These are phyloP conservation scores for Escallonia rubra DNA, from an alignment of 129 eudicot species.

Conservation along the genomic window DNA sequence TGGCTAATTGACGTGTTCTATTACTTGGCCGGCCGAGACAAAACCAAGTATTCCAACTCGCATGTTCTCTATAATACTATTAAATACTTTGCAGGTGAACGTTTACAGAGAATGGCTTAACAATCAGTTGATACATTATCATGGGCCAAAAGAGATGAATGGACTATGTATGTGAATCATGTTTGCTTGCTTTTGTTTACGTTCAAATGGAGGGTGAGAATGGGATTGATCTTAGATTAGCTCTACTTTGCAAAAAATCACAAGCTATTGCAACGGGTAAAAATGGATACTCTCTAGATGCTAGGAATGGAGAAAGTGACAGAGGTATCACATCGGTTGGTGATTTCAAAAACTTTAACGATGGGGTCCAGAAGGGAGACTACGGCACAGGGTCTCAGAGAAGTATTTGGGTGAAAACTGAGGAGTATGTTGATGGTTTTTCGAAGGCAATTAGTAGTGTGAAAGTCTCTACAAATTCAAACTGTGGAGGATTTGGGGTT, in stretches of 20 bases:
- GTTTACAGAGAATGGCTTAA: too few relatives aligned
- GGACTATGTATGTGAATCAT: neutral
- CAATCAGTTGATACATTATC: too few relatives aligned
- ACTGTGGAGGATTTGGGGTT: slow-evolving; percentile 34
- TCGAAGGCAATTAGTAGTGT: slow-evolving; percentile 32
- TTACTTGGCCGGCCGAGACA: too few relatives aligned
- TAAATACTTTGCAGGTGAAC: too few relatives aligned
- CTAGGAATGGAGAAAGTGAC: slow-evolving; percentile 52
- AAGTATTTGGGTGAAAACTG: slow-evolving; percentile 43
- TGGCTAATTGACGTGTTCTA: too few relatives aligned
- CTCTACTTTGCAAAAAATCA: slow-evolving; percentile 60
- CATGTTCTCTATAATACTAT: too few relatives aligned
- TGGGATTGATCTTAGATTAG: slow-evolving; percentile 75
- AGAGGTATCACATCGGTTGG: slow-evolving; percentile 72
- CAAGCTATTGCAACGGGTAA: slow-evolving; percentile 43
- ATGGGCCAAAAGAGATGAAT: too few relatives aligned
- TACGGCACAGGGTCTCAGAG: slow-evolving; percentile 29
- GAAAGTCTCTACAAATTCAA: slow-evolving; percentile 44
- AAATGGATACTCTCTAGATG: slow-evolving; percentile 46
- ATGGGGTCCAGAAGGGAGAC: slow-evolving; percentile 50
- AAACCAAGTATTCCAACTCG: too few relatives aligned
- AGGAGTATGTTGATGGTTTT: slow-evolving; percentile 58
- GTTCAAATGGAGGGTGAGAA: slow-evolving; percentile 70
- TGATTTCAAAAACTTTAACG: slow-evolving; percentile 86
- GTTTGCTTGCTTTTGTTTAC: slow-evolving; percentile 1